Conservation (phyloP, 441 rosid species). For the Gossypium lobatum region DNA sequence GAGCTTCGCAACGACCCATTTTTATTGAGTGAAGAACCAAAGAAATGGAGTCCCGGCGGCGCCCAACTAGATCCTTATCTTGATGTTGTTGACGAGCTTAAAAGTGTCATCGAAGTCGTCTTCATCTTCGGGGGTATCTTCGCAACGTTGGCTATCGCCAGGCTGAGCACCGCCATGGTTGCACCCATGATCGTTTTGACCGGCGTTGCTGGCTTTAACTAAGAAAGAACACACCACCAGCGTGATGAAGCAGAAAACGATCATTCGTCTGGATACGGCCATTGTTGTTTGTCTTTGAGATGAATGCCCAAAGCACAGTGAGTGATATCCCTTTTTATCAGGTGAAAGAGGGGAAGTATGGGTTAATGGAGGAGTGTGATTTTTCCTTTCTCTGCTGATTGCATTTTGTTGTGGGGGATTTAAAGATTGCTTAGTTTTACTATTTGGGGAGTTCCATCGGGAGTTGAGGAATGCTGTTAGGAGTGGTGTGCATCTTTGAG, state of each 20-base stretch:
- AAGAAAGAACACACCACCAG: slow-evolving; percentile 16
- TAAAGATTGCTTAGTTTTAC: not conserved
- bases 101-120: slow-evolving; percentile 13
- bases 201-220: not conserved
- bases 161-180: not conserved
- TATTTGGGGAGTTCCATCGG: not conserved
- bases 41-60: no score
- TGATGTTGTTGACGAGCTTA: not conserved
- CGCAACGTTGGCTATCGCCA: not conserved
- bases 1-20: not conserved
- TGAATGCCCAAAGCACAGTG: not conserved
- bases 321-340: not conserved
- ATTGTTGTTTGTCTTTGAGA: not conserved
- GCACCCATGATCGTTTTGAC: not conserved
- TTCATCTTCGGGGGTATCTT: not conserved
- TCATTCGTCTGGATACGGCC: slow-evolving; percentile 21
- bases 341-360: not conserved
- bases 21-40: not conserved
- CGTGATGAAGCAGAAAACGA: slow-evolving; percentile 11
- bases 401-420: not conserved
- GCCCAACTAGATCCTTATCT: not conserved
- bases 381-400: not conserved
- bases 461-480: not conserved
- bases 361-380: not conserved
- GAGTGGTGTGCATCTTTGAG: not conserved